Conservation (phyloP, 257 asterid species). For the Nicotiana knightiana region DNA sequence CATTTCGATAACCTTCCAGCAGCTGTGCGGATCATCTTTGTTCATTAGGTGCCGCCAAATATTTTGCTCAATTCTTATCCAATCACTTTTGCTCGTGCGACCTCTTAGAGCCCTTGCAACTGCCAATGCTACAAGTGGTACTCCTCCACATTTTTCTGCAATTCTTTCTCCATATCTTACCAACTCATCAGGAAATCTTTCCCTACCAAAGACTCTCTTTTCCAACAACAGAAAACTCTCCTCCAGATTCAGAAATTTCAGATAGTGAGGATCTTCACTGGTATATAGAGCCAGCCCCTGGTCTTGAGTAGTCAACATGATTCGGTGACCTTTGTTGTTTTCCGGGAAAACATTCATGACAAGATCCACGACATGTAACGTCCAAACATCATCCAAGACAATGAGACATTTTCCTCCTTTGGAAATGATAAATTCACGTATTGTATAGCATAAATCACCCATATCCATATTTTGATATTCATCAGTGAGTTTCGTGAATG, state of each 20-base stretch:
- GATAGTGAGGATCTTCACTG: conserved; percentile 13
- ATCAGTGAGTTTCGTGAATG: too few species aligned
- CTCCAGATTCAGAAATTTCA: conserved; percentile 6
- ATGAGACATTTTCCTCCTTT: conserved; percentile 16
- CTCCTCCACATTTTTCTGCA: too few species aligned
- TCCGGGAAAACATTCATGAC: background rate
- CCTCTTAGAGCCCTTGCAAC: conserved; percentile 36
- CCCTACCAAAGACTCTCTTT: conserved; percentile 25
- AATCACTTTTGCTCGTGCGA: background rate
- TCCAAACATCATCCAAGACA: conserved; percentile 35
- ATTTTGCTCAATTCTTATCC: conserved; percentile 12
- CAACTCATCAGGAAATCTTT: conserved; percentile 15
- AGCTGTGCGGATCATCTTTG: background rate
- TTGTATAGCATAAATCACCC: too few species aligned
- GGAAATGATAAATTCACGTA: too few species aligned
- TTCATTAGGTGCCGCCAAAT: conserved; percentile 4
- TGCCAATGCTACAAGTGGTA: conserved; percentile 12
- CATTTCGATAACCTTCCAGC: background rate
- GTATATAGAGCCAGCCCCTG: conserved; percentile 18
- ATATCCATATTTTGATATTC: too few species aligned
- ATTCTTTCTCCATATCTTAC: conserved; percentile 9
- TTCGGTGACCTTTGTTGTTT: too few species aligned
- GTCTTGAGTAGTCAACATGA: conserved; percentile 28
- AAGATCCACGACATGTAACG: conserved; percentile 18
- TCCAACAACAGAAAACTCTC: conserved; percentile 36